Conservation (phyloP, 371 early-diverging fungal species). For the Mucor racemosus region DNA sequence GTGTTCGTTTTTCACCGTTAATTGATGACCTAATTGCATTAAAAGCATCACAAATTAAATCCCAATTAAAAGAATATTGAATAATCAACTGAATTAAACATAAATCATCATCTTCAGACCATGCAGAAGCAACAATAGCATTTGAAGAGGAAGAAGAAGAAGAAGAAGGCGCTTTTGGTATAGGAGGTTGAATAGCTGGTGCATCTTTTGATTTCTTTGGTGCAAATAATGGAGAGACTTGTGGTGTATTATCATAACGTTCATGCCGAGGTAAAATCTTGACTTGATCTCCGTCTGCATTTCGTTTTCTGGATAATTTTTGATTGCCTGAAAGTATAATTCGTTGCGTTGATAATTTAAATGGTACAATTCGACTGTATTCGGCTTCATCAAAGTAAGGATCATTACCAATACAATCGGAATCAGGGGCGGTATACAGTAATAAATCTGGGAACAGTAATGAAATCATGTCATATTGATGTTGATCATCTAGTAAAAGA, state of each 20-base stretch:
- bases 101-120: constrained; percentile 76
- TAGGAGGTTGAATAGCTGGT: constrained; percentile 45
- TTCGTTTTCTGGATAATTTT: neutral
- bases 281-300: constrained; percentile 27
- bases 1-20: constrained; percentile 57
- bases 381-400: constrained; percentile 54
- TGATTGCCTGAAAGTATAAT: constrained; percentile 33
- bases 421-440: constrained; percentile 50
- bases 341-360: constrained; percentile 49
- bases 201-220: constrained; percentile 58
- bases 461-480: constrained; percentile 26
- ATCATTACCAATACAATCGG: constrained; percentile 49
- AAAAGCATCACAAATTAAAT: constrained; percentile 64
- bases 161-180: constrained; percentile 14
- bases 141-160: too few species aligned
- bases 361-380: constrained; percentile 42
- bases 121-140: constrained; percentile 34
- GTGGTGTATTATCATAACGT: constrained; percentile 22
- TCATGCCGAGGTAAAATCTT: constrained; percentile 26
- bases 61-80: constrained; percentile 74
- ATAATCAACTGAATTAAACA: constrained; percentile 60
- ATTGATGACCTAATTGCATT: constrained; percentile 59
- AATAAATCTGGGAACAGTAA: constrained; percentile 48
- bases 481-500: constrained; percentile 10
- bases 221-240: constrained; percentile 43